phyloP scores from a whole-genome alignment of 805 yeast species.

The Candida ortonii region DNA sequence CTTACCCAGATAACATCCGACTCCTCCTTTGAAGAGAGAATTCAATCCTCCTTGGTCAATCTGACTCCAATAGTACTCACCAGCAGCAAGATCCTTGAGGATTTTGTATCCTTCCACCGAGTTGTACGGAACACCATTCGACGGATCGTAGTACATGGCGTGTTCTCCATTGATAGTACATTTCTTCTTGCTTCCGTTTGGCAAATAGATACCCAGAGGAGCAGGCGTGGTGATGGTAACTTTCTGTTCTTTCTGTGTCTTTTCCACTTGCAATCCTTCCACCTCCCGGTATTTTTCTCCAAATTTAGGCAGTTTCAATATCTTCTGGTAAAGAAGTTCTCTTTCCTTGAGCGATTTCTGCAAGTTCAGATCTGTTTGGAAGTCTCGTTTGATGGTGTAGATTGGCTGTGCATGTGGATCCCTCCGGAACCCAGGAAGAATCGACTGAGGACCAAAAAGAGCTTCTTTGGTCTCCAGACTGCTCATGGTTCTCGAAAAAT shows the following conservation, averaged over 20 bases:
- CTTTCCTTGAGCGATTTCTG: conserved; percentile 25
- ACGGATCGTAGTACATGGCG: conserved; percentile 85
- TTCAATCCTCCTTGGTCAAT: conserved; percentile 44
- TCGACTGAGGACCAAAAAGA: conserved; percentile 64
- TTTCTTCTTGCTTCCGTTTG: conserved; percentile 62
- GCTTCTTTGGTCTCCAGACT: conserved; percentile 33
- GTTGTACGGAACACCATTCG: conserved; percentile 81
- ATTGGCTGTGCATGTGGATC: conserved; percentile 50
- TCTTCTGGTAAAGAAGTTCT: conserved; percentile 37
- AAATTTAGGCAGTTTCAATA: conserved; percentile 54
- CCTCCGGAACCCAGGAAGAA: conserved; percentile 49
- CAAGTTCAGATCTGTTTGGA: conserved; percentile 26
- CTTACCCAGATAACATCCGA: conserved; percentile 42
- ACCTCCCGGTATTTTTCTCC: conserved; percentile 50
- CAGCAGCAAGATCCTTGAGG: conserved; percentile 51
- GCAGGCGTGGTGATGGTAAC: conserved; percentile 61
- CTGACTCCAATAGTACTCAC: conserved; percentile 53
- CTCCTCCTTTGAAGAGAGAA: conserved; percentile 32
- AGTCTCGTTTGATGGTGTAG: conserved; percentile 28
- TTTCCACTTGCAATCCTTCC: conserved; percentile 42
- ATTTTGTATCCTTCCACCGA: conserved; percentile 78
- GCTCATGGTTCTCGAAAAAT: conserved; percentile 37
- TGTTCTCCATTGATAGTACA: conserved; percentile 77
- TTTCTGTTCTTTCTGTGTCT: conserved; percentile 45
- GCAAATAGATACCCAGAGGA: conserved; percentile 69